A percentile compares a stretch with the other conserved stretches of the same genome.
Evolutionary conservation across 768 basidiomycete species (phyloP).

Genomic region (Lactarius psammicola): DNA sequence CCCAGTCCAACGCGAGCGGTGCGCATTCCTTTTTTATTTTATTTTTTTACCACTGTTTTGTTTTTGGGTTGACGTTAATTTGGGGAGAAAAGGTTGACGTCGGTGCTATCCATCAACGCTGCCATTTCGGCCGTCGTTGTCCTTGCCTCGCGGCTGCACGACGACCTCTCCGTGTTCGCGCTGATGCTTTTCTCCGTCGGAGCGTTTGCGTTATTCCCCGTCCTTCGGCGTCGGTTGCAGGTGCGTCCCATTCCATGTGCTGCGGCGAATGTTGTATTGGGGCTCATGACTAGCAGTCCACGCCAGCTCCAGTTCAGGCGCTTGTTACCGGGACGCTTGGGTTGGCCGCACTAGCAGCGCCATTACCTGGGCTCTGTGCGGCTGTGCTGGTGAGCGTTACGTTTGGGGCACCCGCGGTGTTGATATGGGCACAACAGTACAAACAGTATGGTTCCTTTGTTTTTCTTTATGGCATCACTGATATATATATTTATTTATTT

Average conservation of each 20-base stretch:
- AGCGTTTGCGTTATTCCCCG: conserved; percentile 79
- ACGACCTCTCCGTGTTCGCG: conserved; percentile 85
- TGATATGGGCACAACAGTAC: conserved; percentile 84
- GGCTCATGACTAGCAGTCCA: conserved; percentile 40
- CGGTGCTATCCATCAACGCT: conserved; percentile 86
- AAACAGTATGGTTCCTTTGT: conserved; percentile 62
- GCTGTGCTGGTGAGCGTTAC: conserved; percentile 55
- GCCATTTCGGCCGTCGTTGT: conserved; percentile 92
- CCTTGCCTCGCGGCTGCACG: conserved; percentile 81
- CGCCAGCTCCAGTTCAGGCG: conserved; percentile 46
- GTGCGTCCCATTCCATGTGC: conserved; percentile 39
- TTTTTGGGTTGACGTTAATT: background rate
- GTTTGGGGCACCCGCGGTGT: conserved; percentile 67
- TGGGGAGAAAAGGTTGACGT: conserved; percentile 56
- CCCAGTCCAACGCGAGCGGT: conserved; percentile 17
- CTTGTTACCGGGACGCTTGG: conserved; percentile 54
- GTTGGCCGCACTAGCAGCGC: conserved; percentile 51
- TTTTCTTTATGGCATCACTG: background rate
- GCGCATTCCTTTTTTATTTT: conserved; percentile 17
- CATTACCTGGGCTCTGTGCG: conserved; percentile 57
- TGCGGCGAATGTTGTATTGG: conserved; percentile 18
- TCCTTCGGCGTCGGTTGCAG: conserved; percentile 71
- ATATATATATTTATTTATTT: no score
- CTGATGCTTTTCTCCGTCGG: conserved; percentile 83
- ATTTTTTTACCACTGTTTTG: no score